Evolutionary conservation across 441 rosid species (phyloP).

Genomic region (Theobroma grandiflorum): DNA sequence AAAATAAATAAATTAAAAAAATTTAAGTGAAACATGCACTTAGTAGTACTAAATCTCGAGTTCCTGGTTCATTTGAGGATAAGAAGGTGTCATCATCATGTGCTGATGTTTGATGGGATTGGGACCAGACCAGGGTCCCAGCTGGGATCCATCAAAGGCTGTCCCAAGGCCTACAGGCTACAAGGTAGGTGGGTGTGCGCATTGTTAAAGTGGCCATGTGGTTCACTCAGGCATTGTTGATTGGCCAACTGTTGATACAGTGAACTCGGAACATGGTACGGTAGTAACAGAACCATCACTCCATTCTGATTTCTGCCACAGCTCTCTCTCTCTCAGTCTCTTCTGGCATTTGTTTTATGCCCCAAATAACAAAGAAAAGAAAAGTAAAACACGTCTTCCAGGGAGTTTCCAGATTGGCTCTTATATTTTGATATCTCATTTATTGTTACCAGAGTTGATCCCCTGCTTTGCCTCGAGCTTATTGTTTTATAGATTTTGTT

Average conservation of each 20-base stretch:
- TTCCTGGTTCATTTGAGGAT: background rate
- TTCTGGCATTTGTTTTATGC: no score
- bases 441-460: no score
- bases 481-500: no score
- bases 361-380: no score
- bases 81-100: background rate
- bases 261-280: background rate
- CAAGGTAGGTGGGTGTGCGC: background rate
- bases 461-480: no score
- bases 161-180: background rate
- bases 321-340: background rate
- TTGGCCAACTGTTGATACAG: background rate
- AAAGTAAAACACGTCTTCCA: no score
- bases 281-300: background rate
- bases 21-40: no score
- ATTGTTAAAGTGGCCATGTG: background rate
- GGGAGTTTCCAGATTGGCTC: no score
- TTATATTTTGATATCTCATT: background rate
- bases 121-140: background rate
- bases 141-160: background rate
- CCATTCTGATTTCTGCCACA: background rate
- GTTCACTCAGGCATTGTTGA: background rate
- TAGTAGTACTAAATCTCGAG: no score
- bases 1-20: no score
- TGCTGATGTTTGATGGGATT: background rate